Conservation (phyloP, 2,329 filamentous ascomycete species). For the Aspergillus ustus region DNA sequence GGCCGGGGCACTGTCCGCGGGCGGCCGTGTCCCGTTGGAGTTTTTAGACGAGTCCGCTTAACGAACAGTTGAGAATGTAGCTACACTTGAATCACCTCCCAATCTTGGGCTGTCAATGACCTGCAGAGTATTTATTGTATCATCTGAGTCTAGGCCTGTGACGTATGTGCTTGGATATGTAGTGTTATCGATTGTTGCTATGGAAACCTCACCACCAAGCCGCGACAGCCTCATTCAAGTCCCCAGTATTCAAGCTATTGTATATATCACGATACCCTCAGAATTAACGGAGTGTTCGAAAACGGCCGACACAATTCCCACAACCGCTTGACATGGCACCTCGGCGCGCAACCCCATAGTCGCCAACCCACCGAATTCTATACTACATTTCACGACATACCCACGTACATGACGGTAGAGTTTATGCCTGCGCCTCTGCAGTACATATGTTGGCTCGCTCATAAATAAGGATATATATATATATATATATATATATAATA, state of each 20-base stretch:
- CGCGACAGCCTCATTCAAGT: no score
- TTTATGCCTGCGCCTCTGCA: background rate
- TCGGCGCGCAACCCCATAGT: background rate
- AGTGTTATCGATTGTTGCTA: conserved; percentile 26
- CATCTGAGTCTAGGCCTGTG: no score
- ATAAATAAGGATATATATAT: background rate
- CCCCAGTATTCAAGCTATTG: background rate
- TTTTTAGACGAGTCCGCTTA: background rate
- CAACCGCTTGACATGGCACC: background rate
- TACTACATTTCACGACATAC: background rate
- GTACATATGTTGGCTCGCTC: background rate
- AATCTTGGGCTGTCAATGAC: no score
- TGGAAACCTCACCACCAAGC: conserved; percentile 24
- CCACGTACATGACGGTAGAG: background rate
- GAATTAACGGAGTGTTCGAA: background rate
- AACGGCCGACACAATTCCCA: background rate
- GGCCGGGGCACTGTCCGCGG: conserved; percentile 19
- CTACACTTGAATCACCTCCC: no score
- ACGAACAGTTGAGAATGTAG: background rate
- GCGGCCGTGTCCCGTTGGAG: conserved; percentile 17
- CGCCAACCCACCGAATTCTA: background rate
- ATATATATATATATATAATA: background rate
- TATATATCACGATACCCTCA: background rate
- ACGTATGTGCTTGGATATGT: no score
- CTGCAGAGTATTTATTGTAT: no score